phyloP scores from a whole-genome alignment of 2,329 filamentous ascomycete genomes.

The Dothidotthia symphoricarpi region DNA sequence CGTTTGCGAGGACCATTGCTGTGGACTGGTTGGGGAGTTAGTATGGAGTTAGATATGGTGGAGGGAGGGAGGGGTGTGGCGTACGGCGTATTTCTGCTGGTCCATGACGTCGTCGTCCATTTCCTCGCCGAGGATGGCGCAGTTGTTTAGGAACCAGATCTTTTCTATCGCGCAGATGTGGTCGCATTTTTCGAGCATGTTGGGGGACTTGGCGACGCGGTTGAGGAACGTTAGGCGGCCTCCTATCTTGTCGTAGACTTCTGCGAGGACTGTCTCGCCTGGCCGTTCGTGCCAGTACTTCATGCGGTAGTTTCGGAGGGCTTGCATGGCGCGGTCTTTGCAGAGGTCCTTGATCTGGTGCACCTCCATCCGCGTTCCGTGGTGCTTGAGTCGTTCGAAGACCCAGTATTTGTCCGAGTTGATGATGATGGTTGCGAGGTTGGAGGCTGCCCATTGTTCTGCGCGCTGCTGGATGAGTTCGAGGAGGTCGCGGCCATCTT shows the following conservation, averaged over 20 bases:
- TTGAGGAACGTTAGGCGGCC: slow-evolving; percentile 86
- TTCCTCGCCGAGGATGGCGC: slow-evolving; percentile 70
- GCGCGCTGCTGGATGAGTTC: slow-evolving; percentile 94
- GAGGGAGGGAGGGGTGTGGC: slow-evolving; percentile 24
- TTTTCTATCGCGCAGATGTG: slow-evolving; percentile 69
- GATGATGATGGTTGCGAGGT: slow-evolving; percentile 87
- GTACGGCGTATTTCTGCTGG: slow-evolving; percentile 89
- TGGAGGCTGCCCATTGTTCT: slow-evolving; percentile 92
- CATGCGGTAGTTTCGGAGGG: slow-evolving; percentile 74
- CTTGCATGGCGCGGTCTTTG: slow-evolving; percentile 72
- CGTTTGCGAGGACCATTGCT: slow-evolving; percentile 88
- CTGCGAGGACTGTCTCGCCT: slow-evolving; percentile 58
- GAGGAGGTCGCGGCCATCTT: slow-evolving; percentile 87
- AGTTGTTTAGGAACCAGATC: slow-evolving; percentile 75
- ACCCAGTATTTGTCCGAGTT: slow-evolving; percentile 99
- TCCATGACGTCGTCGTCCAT: slow-evolving; percentile 99
- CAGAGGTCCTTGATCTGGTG: slow-evolving; percentile 80
- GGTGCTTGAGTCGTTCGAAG: slow-evolving; percentile 88
- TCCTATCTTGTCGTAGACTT: slow-evolving; percentile 83
- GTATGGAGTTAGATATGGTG: neutral
- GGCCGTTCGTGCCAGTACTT: slow-evolving; percentile 70
- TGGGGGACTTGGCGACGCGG: slow-evolving; percentile 77
- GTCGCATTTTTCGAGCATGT: slow-evolving; percentile 79
- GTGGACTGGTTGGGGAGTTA: slow-evolving; percentile 59
- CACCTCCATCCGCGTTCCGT: slow-evolving; percentile 93